phyloP scores from a whole-genome alignment of 768 basidiomycete genomes.

The Xerocomellus amylosporus region DNA sequence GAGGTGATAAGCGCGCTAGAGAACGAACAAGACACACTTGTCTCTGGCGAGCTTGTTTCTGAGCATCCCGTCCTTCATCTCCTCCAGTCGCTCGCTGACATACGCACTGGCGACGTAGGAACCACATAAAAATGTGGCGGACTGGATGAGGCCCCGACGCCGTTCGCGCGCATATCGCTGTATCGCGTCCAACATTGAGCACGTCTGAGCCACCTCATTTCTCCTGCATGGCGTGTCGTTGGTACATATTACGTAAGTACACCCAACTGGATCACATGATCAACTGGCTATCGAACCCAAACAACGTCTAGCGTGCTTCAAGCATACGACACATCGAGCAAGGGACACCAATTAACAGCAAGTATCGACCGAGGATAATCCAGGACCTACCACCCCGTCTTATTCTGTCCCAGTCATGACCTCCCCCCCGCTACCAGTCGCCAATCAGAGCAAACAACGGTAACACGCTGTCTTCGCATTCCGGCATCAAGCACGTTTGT shows the following conservation, averaged over 20 bases:
- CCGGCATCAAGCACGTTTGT: too few relatives aligned
- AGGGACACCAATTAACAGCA: too few relatives aligned
- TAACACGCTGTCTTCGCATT: too few relatives aligned
- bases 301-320: too few relatives aligned
- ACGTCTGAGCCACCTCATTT: background rate
- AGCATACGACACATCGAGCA: too few relatives aligned
- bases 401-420: too few relatives aligned
- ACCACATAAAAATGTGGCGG: conserved; percentile 54
- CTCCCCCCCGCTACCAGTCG: too few relatives aligned
- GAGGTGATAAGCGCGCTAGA: background rate
- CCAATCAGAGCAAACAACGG: too few relatives aligned
- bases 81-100: conserved; percentile 58
- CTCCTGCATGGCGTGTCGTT: background rate
- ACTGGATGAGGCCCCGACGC: conserved; percentile 44
- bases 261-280: conserved; percentile 1
- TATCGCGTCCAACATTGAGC: conserved; percentile 43
- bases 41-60: conserved; percentile 64
- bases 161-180: conserved; percentile 50
- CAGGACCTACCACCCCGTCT: too few relatives aligned
- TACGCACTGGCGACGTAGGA: conserved; percentile 63
- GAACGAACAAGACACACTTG: conserved; percentile 31
- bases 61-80: conserved; percentile 60
- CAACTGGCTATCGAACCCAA: background rate
- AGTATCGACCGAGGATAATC: too few relatives aligned
- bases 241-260: conserved; percentile 8